A percentile compares a stretch with the other conserved stretches of the same genome.
Conservation (phyloP, 768 basidiomycete species). For the Gloeophyllum trabeum region DNA sequence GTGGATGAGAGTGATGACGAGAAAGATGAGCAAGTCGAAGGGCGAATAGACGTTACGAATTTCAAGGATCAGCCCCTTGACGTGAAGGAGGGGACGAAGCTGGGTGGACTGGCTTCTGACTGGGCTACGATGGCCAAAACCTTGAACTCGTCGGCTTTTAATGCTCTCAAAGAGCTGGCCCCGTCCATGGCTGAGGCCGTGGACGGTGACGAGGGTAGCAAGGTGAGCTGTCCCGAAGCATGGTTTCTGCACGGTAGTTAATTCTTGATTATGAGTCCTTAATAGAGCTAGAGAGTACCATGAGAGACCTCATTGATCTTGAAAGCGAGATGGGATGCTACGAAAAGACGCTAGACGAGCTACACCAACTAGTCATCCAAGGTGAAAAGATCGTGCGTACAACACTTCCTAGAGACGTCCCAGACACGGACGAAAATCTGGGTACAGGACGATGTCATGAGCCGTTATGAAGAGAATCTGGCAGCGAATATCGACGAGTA, state of each 20-base stretch:
- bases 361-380: slow-evolving; percentile 44
- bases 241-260: background rate
- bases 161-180: slow-evolving; percentile 39
- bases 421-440: slow-evolving; percentile 2
- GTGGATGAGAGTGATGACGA: slow-evolving; percentile 24
- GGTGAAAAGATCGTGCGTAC: slow-evolving; percentile 50
- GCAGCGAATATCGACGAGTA: slow-evolving; percentile 34
- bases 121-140: slow-evolving; percentile 47
- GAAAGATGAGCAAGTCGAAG: slow-evolving; percentile 11
- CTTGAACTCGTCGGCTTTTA: slow-evolving; percentile 30
- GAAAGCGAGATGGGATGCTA: slow-evolving; percentile 50
- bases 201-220: slow-evolving; percentile 37
- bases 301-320: slow-evolving; percentile 62
- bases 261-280: slow-evolving; percentile 29
- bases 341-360: slow-evolving; percentile 35
- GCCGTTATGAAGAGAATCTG: slow-evolving; percentile 38
- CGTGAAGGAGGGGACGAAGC: slow-evolving; percentile 35
- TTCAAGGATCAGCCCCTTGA: slow-evolving; percentile 60
- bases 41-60: slow-evolving; percentile 44
- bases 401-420: background rate
- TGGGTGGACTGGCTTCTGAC: slow-evolving; percentile 48
- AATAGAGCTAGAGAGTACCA: slow-evolving; percentile 48
- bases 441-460: slow-evolving; percentile 38
- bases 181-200: slow-evolving; percentile 50
- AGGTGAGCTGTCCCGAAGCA: slow-evolving; percentile 25